Base-by-base conservation (phyloP, 2,329 filamentous ascomycete species). In the Neoscytalidium dimidiatum region DNA sequence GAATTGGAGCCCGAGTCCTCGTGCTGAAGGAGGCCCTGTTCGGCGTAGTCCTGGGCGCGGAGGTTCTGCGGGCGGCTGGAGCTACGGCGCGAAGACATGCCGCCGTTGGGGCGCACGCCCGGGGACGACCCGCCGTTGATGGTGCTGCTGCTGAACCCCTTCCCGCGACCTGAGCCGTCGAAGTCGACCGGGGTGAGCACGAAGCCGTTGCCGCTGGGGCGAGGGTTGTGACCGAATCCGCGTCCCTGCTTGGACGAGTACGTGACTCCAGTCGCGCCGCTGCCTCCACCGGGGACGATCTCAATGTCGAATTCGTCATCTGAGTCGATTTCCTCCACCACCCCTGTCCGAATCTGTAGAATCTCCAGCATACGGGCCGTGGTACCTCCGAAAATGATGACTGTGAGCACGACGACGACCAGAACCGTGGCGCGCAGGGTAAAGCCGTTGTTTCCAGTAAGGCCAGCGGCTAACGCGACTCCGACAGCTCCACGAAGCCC, bases 231-330 rank as follows among this genome's bases (percentile, higher is more conserved):
- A 23, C 93, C 94, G 64, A 96, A 87, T 14, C 86, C 92, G 26
- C 84, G 86, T 58, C 91, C 91, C 38, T 90, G 87, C 69, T 92
- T 90, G 75, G 96, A 95, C 71, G 90, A 89, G 72, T 94, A 96
- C 7, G 90, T 88, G 14, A 65, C 33, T 11, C 62, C 62, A 19
- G 17, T 51, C 4, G 19, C 43, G n/a, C 31, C 53, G 11, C 90
- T 90, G 26, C 86, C 84, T 19, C 86, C 86, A 60, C 91, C 88
- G 13, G 83, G 84, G 21, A 84, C 79, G 13, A 82, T 79, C 76
- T 97, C 95, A 67, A 97, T 99, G 75, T 99, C 95, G 72, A 99
- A 99, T 77, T 99, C 95, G 74, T 99, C 95, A 74, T 99, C 95
- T 49, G 92, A 97, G 75, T 99, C 95, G 49, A 96, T 91, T 75